Percentiles rank a stretch among this genome's conserved stretches.
Evolutionary conservation across 148 eudicot species (phyloP).

Genomic region (Rhododendron williamsianum): DNA sequence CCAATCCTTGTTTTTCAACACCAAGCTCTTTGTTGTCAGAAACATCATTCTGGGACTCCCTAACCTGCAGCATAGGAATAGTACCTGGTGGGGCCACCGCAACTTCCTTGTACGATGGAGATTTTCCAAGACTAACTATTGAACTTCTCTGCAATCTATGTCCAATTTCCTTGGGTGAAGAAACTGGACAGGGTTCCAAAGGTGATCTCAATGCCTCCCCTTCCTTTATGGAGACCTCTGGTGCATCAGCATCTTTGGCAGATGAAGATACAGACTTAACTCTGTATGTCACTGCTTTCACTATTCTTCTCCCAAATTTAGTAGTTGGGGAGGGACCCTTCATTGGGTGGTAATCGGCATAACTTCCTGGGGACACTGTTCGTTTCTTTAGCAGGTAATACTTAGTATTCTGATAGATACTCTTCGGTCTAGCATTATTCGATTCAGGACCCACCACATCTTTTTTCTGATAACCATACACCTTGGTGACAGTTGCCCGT

Average conservation of each 20-base stretch:
- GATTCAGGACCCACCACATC: constrained; percentile 48
- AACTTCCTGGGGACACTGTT: constrained; percentile 51
- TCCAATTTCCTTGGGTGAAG: constrained; percentile 31
- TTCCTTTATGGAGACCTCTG: constrained; percentile 39
- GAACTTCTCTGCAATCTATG: constrained; percentile 54
- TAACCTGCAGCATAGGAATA: constrained; percentile 61
- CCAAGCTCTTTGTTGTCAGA: constrained; percentile 23
- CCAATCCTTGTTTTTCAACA: constrained; percentile 31
- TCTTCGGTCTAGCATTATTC: constrained; percentile 50
- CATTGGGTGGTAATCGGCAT: constrained; percentile 51
- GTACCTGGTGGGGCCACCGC: constrained; percentile 97
- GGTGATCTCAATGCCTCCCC: constrained; percentile 28
- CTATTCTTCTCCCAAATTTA: constrained; percentile 78
- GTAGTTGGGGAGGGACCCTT: constrained; percentile 43
- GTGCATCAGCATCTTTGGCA: constrained; percentile 29
- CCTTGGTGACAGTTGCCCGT: constrained; percentile 47
- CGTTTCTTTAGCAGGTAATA: constrained; percentile 74
- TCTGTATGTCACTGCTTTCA: constrained; percentile 74
- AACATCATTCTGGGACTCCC: constrained; percentile 31
- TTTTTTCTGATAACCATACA: constrained; percentile 68
- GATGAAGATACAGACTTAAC: constrained; percentile 77
- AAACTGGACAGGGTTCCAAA: constrained; percentile 21
- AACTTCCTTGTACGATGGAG: constrained; percentile 98
- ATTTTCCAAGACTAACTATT: constrained; percentile 76
- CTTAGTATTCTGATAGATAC: constrained; percentile 46